phyloP scores from a whole-genome alignment of 768 basidiomycete genomes.

The Kwoniella sp. region DNA sequence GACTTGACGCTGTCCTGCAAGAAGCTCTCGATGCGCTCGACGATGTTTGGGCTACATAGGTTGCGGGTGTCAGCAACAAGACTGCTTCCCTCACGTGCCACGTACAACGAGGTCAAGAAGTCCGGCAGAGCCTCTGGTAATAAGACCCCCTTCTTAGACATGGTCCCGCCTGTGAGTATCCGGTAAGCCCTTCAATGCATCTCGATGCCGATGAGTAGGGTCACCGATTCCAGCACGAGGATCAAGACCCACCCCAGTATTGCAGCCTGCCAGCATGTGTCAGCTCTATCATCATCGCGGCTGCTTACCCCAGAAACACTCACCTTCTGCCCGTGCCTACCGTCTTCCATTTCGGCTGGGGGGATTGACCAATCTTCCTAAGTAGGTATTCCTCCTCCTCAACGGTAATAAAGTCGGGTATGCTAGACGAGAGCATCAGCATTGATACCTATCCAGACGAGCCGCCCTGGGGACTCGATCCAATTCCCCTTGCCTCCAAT shows the following conservation, averaged over 20 bases:
- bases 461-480: too few relatives aligned
- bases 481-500: too few relatives aligned
- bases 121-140: slow-evolving; percentile 66
- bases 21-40: slow-evolving; percentile 60
- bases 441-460: too few relatives aligned
- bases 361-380: slow-evolving; percentile 74
- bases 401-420: slow-evolving; percentile 65
- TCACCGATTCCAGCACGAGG: slow-evolving; percentile 57
- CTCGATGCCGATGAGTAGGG: background rate
- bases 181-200: background rate
- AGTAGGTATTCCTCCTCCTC: slow-evolving; percentile 74
- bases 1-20: slow-evolving; percentile 64
- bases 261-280: slow-evolving; percentile 36
- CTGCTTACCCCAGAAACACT: background rate
- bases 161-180: slow-evolving; percentile 67
- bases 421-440: slow-evolving; percentile 56
- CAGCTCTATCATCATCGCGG: background rate
- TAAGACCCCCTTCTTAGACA: slow-evolving; percentile 61
- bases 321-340: slow-evolving; percentile 66
- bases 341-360: slow-evolving; percentile 77
- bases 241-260: slow-evolving; percentile 46
- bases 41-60: slow-evolving; percentile 66
- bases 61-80: background rate
- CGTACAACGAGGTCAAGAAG: slow-evolving; percentile 67
- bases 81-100: slow-evolving; percentile 53